phyloP scores from a whole-genome alignment of 2,329 filamentous ascomycete genomes.

The Acarospora socialis region DNA sequence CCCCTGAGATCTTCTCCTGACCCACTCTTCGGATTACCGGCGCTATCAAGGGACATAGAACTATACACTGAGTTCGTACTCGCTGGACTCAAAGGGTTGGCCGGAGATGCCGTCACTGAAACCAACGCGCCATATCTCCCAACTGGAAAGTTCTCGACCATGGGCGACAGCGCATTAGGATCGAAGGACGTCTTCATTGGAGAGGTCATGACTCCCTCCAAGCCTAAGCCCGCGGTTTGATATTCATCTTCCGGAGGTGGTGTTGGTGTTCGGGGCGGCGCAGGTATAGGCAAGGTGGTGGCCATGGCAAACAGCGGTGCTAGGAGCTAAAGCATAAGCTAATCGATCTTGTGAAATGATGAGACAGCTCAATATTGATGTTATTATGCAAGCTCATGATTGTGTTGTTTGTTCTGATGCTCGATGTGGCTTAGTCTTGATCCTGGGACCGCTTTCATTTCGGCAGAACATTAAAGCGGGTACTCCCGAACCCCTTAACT shows the following conservation, averaged over 20 bases:
- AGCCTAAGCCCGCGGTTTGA: conserved; percentile 12
- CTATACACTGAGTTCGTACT: conserved; percentile 22
- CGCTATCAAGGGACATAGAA: conserved; percentile 20
- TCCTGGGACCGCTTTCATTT: too few species aligned
- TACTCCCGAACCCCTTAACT: too few species aligned
- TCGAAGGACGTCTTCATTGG: conserved; percentile 24
- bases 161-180: conserved; percentile 34
- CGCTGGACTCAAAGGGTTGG: conserved; percentile 21
- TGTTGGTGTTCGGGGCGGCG: conserved; percentile 49
- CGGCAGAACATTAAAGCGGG: too few species aligned
- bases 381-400: too few species aligned
- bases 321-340: neutral
- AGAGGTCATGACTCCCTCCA: conserved; percentile 15
- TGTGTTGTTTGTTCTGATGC: too few species aligned
- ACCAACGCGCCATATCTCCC: conserved; percentile 21
- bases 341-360: too few species aligned
- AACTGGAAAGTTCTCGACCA: conserved; percentile 23
- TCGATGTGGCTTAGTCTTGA: too few species aligned
- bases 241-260: conserved; percentile 41
- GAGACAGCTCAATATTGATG: too few species aligned
- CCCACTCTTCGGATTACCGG: conserved; percentile 12
- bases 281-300: conserved; percentile 42
- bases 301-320: conserved; percentile 34
- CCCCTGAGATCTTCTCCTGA: conserved; percentile 23
- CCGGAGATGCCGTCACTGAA: conserved; percentile 18